Base-by-base conservation (phyloP, 768 basidiomycete genomes). In the Hortiboletus campestris region DNA sequence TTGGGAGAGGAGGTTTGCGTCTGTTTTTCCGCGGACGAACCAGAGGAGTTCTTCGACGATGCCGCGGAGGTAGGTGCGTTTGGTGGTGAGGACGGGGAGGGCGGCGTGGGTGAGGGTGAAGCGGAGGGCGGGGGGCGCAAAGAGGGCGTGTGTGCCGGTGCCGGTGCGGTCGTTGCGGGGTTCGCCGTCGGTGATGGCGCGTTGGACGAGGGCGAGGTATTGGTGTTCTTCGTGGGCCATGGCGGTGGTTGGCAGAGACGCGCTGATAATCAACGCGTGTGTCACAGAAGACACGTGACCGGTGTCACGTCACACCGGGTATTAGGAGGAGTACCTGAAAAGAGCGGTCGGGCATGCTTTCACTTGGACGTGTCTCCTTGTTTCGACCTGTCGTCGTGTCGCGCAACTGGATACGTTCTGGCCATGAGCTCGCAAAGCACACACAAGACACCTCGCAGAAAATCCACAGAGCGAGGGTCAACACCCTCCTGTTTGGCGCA, bases 41-140 rank as follows among this genome's bases (percentile, higher is more conserved):
- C 96, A 99, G 8, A 98, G 78, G 1, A 99, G 84, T 63, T 98
- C 96, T 67, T 95, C 94, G 20, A 91, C 73, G 39, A 99, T 95
- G 0, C 93, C 96, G 29, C 91, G 86, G 25, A 90, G 74, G 67
- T 97, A 98, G 4, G 94, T 96, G 56, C 91, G 86, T 71, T 99
- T 99, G 0, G 96, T 99, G 19, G 96, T 98, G 38, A 98, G 78
- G 14, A 98, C 83, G 4, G 96, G 96, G 4, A 99, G 78, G 5
- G 86, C 83, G 49, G 79, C 75, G 68, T 89, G 69, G 7, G 81
- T 74, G 53, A 98, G 87, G 16, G 90, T 89, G 79, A 99, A 99
- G 16, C 94, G 89, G 48, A 99, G 76, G 13, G 86, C 80, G 3
- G 88, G 89, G 7, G 96, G 96, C 0, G 94, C 95, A 67, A 99